Conservation (phyloP, 2,329 filamentous ascomycete genomes). For the Ampelomyces quisqualis region DNA sequence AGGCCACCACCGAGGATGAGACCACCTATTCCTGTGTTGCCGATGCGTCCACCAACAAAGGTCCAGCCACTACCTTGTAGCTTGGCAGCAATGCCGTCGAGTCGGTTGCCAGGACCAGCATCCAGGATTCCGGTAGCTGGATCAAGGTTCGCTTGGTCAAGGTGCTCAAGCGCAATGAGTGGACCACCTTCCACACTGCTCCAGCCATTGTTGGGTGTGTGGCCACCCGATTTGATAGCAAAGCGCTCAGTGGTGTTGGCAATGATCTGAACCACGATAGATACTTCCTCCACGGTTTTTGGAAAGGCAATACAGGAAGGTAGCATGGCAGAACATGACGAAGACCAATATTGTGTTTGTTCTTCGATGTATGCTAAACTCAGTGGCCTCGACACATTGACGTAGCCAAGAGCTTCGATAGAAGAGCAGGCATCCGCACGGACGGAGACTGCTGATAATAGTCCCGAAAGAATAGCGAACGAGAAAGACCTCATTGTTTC, state of each 20-base stretch:
- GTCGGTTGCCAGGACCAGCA: slow-evolving; percentile 38
- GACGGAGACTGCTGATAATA: slow-evolving; percentile 6
- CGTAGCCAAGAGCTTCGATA: slow-evolving; percentile 24
- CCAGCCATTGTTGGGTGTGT: slow-evolving; percentile 51
- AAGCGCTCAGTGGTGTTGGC: slow-evolving; percentile 48
- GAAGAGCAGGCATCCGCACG: slow-evolving; percentile 23
- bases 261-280: slow-evolving; percentile 55
- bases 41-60: slow-evolving; percentile 50
- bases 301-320: slow-evolving; percentile 38
- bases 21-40: slow-evolving; percentile 51
- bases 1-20: slow-evolving; percentile 49
- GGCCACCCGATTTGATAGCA: slow-evolving; percentile 57
- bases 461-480: not conserved
- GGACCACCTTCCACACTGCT: slow-evolving; percentile 49
- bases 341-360: slow-evolving; percentile 37
- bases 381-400: slow-evolving; percentile 22
- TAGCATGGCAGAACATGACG: slow-evolving; percentile 32
- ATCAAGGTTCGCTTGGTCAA: slow-evolving; percentile 33
- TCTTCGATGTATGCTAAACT: slow-evolving; percentile 29
- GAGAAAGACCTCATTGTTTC: not conserved
- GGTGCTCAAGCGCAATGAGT: slow-evolving; percentile 48
- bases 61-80: slow-evolving; percentile 43
- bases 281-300: slow-evolving; percentile 53
- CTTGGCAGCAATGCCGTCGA: slow-evolving; percentile 42
- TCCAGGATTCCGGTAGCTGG: slow-evolving; percentile 27